These are phyloP conservation scores for Penicillium sp. DNA, from an alignment of 2,329 filamentous ascomycete species.

Conservation along the genomic window DNA sequence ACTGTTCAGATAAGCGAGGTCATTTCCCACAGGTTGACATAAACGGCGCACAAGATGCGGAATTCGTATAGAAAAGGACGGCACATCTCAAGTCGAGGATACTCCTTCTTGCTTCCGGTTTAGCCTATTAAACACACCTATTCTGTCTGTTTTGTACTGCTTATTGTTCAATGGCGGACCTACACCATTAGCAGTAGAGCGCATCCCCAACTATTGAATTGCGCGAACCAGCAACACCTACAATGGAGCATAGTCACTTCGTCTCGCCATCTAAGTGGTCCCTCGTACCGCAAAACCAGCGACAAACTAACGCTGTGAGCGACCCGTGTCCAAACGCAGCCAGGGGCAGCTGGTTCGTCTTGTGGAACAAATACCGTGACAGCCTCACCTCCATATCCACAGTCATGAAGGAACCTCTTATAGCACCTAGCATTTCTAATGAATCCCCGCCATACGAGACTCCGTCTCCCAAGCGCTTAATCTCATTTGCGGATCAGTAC, in stretches of 20 bases:
- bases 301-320: background rate
- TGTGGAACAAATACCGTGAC: background rate
- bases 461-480: background rate
- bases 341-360: background rate
- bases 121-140: background rate
- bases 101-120: background rate
- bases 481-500: slow-evolving; percentile 19
- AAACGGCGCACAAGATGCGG: background rate
- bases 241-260: background rate
- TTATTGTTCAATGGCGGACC: background rate
- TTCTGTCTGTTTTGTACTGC: background rate
- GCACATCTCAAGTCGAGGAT: background rate
- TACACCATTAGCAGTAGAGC: background rate
- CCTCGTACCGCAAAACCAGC: background rate
- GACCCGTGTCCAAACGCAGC: background rate
- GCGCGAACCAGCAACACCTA: background rate
- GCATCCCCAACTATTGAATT: background rate
- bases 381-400: background rate
- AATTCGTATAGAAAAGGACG: background rate
- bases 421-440: background rate
- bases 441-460: background rate
- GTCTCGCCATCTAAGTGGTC: background rate
- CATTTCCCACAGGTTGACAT: background rate
- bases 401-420: background rate
- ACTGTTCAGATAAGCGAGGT: background rate